These are phyloP conservation scores for Rhododendron ovatum DNA, from an alignment of 148 eudicot species.

Conservation along the genomic window DNA sequence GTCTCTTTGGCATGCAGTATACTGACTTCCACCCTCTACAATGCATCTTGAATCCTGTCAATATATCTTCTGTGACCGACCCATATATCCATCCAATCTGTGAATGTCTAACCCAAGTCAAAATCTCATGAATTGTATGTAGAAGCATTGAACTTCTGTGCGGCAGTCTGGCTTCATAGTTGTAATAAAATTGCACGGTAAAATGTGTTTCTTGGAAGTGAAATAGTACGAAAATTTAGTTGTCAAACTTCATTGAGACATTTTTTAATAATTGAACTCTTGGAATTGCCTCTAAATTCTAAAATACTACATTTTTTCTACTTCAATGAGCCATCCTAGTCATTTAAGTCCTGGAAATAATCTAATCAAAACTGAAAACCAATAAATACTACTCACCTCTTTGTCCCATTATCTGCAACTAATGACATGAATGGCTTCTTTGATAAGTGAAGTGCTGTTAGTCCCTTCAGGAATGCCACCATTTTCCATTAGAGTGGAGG, in stretches of 20 bases:
- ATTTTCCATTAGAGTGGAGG: slow-evolving; percentile 81
- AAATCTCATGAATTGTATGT: background rate
- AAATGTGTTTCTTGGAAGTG: background rate
- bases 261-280: background rate
- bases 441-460: slow-evolving; percentile 52
- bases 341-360: background rate
- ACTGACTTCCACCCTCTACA: slow-evolving; percentile 98
- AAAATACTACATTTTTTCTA: background rate
- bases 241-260: background rate
- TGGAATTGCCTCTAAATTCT: background rate
- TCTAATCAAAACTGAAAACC: background rate
- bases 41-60: slow-evolving; percentile 98
- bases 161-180: background rate
- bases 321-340: background rate
- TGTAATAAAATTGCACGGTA: background rate
- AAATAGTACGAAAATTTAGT: background rate
- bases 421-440: slow-evolving; percentile 97
- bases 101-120: background rate
- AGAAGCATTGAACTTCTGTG: background rate
- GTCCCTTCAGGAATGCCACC: no score
- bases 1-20: slow-evolving; percentile 78
- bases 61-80: slow-evolving; percentile 87
- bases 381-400: slow-evolving; percentile 47
- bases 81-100: slow-evolving; percentile 99
- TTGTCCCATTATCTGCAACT: slow-evolving; percentile 95